Evolutionary conservation across 768 basidiomycete species (phyloP).

Genomic region (Boletus vinaceobasis): DNA sequence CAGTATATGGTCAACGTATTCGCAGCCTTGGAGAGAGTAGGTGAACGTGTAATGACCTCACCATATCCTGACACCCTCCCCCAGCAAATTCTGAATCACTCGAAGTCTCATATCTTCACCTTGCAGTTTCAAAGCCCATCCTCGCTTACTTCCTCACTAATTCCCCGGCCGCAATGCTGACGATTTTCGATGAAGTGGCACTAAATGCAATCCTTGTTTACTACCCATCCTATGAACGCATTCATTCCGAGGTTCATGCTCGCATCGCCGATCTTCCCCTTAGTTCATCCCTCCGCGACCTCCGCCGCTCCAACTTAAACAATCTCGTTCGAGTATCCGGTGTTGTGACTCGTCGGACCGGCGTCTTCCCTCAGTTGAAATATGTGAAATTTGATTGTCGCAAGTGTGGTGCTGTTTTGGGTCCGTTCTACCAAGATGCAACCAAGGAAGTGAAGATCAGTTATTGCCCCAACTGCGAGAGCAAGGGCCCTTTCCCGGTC

Average conservation of each 20-base stretch:
- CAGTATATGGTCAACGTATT: conserved; percentile 94
- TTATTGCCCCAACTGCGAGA: conserved; percentile 92
- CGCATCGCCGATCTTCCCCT: conserved; percentile 93
- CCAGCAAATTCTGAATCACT: conserved; percentile 95
- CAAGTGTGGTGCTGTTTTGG: conserved; percentile 90
- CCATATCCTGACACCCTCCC: conserved; percentile 8
- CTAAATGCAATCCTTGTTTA: conserved; percentile 91
- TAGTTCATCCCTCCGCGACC: conserved; percentile 85
- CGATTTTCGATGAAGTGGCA: conserved; percentile 94
- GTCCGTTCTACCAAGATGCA: conserved; percentile 98
- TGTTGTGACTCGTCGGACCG: conserved; percentile 91
- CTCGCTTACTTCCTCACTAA: conserved; percentile 97
- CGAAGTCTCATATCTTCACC: conserved; percentile 95
- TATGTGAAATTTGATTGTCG: conserved; percentile 98
- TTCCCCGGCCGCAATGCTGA: conserved; percentile 87
- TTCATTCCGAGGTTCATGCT: conserved; percentile 97
- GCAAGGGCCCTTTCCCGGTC: conserved; percentile 91
- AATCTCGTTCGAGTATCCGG: conserved; percentile 93
- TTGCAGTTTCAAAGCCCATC: conserved; percentile 88
- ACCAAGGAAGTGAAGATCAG: conserved; percentile 91
- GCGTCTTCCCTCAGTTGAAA: conserved; percentile 99
- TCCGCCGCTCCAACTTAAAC: conserved; percentile 89
- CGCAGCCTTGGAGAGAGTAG: conserved; percentile 91
- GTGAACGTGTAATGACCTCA: conserved; percentile 21
- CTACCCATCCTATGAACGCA: conserved; percentile 94